phyloP scores from a whole-genome alignment of 768 basidiomycete species.

The Crassisporium funariophilum region DNA sequence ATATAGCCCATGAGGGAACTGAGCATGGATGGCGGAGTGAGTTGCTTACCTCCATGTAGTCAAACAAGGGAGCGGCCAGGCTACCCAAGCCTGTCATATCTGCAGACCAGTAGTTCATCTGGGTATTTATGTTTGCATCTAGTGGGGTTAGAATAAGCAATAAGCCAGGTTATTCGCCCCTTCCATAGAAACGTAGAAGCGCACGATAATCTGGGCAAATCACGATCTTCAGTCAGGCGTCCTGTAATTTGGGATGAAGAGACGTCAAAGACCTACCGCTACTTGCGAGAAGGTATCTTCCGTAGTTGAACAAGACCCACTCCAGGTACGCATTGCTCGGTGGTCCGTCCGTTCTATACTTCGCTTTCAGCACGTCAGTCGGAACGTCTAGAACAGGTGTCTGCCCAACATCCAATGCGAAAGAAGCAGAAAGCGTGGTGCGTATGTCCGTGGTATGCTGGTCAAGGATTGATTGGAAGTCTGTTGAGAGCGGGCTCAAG shows the following conservation, averaged over 20 bases:
- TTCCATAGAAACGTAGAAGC: no score
- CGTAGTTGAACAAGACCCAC: slow-evolving; percentile 75
- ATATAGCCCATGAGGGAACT: background rate
- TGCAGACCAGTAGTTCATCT: slow-evolving; percentile 84
- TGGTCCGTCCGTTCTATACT: slow-evolving; percentile 48
- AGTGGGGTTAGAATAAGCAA: background rate
- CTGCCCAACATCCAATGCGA: slow-evolving; percentile 63
- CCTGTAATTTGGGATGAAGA: background rate
- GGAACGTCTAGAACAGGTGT: slow-evolving; percentile 51
- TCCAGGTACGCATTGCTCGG: slow-evolving; percentile 67
- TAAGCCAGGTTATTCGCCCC: background rate
- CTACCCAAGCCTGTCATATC: slow-evolving; percentile 63
- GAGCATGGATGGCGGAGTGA: background rate
- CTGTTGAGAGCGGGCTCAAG: no score
- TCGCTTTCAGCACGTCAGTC: slow-evolving; percentile 57
- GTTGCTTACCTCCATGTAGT: slow-evolving; percentile 64
- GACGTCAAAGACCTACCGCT: slow-evolving; percentile 44
- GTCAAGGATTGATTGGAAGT: slow-evolving; percentile 39
- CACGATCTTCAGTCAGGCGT: background rate
- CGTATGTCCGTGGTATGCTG: slow-evolving; percentile 57
- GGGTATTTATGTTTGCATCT: slow-evolving; percentile 81
- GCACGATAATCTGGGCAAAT: slow-evolving; percentile 47
- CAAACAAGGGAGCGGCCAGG: slow-evolving; percentile 58
- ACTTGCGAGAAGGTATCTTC: slow-evolving; percentile 63
- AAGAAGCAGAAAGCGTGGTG: slow-evolving; percentile 41